phyloP scores from a whole-genome alignment of 2,329 filamentous ascomycete species.

The Sphaerulina musiva region DNA sequence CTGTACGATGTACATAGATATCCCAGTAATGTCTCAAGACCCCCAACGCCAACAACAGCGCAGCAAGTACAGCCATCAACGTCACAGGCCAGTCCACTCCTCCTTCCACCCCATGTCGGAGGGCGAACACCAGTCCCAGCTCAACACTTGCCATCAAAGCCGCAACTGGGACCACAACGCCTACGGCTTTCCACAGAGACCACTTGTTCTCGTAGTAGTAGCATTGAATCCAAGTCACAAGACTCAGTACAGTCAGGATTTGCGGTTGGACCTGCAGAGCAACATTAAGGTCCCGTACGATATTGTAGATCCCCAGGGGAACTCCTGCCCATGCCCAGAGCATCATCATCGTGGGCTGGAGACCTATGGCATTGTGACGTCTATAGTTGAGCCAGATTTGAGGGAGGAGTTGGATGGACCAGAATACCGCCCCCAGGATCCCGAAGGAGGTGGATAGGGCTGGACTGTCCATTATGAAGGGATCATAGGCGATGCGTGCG shows the following conservation, averaged over 20 bases:
- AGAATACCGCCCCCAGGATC: slow-evolving; percentile 56
- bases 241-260: slow-evolving; percentile 47
- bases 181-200: slow-evolving; percentile 45
- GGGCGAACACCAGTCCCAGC: slow-evolving; percentile 52
- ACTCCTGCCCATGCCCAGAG: slow-evolving; percentile 63
- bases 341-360: slow-evolving; percentile 67
- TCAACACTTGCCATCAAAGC: slow-evolving; percentile 55
- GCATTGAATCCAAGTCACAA: slow-evolving; percentile 52
- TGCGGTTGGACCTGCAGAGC: slow-evolving; percentile 52
- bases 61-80: slow-evolving; percentile 61
- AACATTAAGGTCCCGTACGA: slow-evolving; percentile 49
- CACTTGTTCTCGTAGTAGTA: slow-evolving; percentile 54
- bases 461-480: slow-evolving; percentile 17
- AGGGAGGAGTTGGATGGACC: slow-evolving; percentile 63
- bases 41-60: slow-evolving; percentile 56
- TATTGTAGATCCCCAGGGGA: slow-evolving; percentile 58
- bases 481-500: background rate
- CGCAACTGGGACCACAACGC: slow-evolving; percentile 48
- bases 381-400: slow-evolving; percentile 64
- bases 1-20: slow-evolving; percentile 59
- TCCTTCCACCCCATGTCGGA: slow-evolving; percentile 41
- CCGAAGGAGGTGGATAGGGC: slow-evolving; percentile 50
- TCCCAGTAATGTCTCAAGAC: slow-evolving; percentile 65
- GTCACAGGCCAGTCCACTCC: slow-evolving; percentile 56
- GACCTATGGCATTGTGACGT: slow-evolving; percentile 57